These are phyloP conservation scores for Trichoderma lentiforme DNA, from an alignment of 2,329 filamentous ascomycete species.

Conservation along the genomic window DNA sequence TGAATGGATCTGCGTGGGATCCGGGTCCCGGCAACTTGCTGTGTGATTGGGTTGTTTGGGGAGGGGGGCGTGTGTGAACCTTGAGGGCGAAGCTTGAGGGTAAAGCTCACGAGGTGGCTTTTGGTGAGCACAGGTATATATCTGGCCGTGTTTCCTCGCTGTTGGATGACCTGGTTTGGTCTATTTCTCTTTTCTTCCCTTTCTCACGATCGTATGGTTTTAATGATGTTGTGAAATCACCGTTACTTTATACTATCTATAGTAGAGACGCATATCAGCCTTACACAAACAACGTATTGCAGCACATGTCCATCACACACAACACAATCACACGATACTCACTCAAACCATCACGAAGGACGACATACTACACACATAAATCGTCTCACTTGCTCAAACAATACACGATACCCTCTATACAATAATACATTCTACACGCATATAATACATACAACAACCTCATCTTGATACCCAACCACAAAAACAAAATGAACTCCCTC, in stretches of 20 bases:
- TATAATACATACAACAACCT: not conserved
- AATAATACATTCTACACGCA: not conserved
- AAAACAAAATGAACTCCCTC: constrained; percentile 30
- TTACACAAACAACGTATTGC: not conserved
- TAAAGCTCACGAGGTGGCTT: not conserved
- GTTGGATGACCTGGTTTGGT: not conserved
- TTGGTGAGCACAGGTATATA: not conserved
- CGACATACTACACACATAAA: not conserved
- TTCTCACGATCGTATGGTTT: not conserved
- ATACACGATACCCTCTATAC: not conserved
- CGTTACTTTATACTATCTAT: not conserved
- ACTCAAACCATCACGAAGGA: not conserved
- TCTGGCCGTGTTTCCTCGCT: not conserved
- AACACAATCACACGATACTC: not conserved
- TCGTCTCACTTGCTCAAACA: not conserved
- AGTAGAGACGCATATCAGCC: not conserved
- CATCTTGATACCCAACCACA: not conserved
- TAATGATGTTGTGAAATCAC: not conserved
- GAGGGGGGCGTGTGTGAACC: not conserved
- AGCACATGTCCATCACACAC: not conserved
- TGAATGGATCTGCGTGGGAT: not conserved
- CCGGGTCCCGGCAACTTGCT: not conserved
- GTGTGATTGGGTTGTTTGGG: not conserved
- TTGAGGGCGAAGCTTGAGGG: constrained; percentile 3
- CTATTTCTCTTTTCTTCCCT: not conserved